phyloP scores from a whole-genome alignment of 176 grass and related monocot species.

The Areca catechu region DNA sequence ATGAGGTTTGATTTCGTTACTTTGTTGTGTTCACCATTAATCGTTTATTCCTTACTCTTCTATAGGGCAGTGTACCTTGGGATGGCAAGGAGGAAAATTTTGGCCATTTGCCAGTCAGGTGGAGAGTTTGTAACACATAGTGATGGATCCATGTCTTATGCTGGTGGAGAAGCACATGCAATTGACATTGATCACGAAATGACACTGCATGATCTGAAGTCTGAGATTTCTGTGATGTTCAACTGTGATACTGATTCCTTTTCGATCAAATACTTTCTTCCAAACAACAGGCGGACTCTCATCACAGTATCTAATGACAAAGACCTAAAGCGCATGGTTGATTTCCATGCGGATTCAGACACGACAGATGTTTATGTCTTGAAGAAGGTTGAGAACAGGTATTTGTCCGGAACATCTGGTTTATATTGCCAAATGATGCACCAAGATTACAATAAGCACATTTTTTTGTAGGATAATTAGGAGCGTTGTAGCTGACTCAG shows the following conservation, averaged over 20 bases:
- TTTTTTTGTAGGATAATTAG: conserved; percentile 38
- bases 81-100: conserved; percentile 54
- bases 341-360: conserved; percentile 70
- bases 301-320: conserved; percentile 98
- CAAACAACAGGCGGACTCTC: conserved; percentile 69
- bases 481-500: conserved; percentile 42
- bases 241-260: conserved; percentile 43
- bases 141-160: conserved; percentile 83
- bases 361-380: conserved; percentile 79
- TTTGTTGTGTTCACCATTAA: too few species aligned
- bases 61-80: too few species aligned
- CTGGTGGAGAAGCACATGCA: conserved; percentile 90
- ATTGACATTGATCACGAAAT: conserved; percentile 64
- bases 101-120: conserved; percentile 80
- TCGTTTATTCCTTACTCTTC: too few species aligned
- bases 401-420: neutral
- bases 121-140: conserved; percentile 66
- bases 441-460: too few species aligned
- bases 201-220: conserved; percentile 47
- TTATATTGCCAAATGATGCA: too few species aligned
- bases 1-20: too few species aligned
- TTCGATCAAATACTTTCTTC: conserved; percentile 91
- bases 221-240: conserved; percentile 76
- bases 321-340: conserved; percentile 82
- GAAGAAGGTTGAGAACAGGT: conserved; percentile 88